Percentiles rank a stretch among this genome's conserved stretches.
Conservation (phyloP, 176 grass and related monocot species). For the Aegilops speltoides region DNA sequence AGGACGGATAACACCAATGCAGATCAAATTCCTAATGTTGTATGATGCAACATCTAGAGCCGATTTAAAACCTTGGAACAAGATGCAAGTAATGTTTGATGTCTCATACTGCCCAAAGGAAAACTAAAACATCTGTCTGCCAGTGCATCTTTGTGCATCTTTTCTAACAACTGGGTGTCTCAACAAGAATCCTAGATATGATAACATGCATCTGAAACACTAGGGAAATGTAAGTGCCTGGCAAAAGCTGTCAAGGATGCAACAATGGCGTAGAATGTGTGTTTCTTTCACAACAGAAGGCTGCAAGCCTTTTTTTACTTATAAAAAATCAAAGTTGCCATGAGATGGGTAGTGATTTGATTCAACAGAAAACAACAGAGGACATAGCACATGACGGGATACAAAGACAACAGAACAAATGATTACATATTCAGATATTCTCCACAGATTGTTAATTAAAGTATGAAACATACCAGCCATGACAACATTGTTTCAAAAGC, state of each 20-base stretch:
- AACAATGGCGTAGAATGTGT: conserved; percentile 17
- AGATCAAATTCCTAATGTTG: not conserved
- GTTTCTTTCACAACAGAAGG: conserved; percentile 7
- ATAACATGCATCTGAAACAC: not conserved
- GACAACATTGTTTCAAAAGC: conserved; percentile 83
- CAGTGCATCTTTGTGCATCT: conserved; percentile 3
- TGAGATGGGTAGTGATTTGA: not conserved
- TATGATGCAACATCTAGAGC: conserved; percentile 8
- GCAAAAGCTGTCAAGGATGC: conserved; percentile 18
- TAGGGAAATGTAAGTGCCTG: not conserved
- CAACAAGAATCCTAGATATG: conserved; percentile 15
- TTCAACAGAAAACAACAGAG: conserved; percentile 29
- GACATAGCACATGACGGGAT: conserved; percentile 13
- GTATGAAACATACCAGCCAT: conserved; percentile 74
- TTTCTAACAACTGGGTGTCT: conserved; percentile 28
- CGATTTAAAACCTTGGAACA: conserved; percentile 4
- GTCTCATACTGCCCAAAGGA: conserved; percentile 18
- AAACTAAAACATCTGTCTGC: conserved; percentile 12
- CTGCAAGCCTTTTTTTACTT: conserved; percentile 3
- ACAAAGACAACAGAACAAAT: conserved; percentile 27
- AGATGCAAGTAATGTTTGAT: not conserved
- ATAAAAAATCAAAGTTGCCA: not conserved
- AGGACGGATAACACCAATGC: conserved; percentile 8
- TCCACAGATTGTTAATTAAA: conserved; percentile 36
- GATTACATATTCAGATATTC: conserved; percentile 4